Conservation (phyloP, 2,329 filamentous ascomycete species). For the Fusarium euwallaceae region DNA sequence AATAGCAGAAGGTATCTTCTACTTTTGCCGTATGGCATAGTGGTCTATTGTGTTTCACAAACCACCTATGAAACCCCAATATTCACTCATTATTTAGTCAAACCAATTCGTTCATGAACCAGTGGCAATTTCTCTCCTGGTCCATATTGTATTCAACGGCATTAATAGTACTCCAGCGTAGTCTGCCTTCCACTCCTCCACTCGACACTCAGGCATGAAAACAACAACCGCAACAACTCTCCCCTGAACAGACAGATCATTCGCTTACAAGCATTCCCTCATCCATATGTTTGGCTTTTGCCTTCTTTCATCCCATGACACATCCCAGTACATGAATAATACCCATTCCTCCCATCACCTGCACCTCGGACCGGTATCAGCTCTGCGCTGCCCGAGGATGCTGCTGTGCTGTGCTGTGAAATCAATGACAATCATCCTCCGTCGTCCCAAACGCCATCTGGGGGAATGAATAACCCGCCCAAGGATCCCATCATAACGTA, state of each 20-base stretch:
- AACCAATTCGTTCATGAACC: background rate
- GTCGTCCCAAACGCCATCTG: constrained; percentile 40
- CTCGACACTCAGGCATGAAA: constrained; percentile 24
- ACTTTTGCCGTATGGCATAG: too few relatives aligned
- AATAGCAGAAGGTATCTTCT: too few relatives aligned
- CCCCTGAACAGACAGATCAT: constrained; percentile 37
- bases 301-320: constrained; percentile 27
- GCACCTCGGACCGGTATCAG: constrained; percentile 37
- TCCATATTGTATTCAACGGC: constrained; percentile 44
- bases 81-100: background rate
- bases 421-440: constrained; percentile 32
- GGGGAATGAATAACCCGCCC: constrained; percentile 19
- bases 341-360: constrained; percentile 29
- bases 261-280: constrained; percentile 36
- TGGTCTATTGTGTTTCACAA: too few relatives aligned
- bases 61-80: background rate
- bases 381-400: constrained; percentile 41
- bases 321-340: constrained; percentile 36
- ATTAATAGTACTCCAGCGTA: constrained; percentile 38
- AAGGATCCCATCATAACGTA: constrained; percentile 42
- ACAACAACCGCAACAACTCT: constrained; percentile 25
- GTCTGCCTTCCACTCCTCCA: constrained; percentile 25
- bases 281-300: constrained; percentile 32
- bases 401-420: constrained; percentile 16
- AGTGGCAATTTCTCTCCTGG: background rate